Conservation (phyloP, 352 stramenopile genomes). For the Globisporangium sylvaticum region DNA sequence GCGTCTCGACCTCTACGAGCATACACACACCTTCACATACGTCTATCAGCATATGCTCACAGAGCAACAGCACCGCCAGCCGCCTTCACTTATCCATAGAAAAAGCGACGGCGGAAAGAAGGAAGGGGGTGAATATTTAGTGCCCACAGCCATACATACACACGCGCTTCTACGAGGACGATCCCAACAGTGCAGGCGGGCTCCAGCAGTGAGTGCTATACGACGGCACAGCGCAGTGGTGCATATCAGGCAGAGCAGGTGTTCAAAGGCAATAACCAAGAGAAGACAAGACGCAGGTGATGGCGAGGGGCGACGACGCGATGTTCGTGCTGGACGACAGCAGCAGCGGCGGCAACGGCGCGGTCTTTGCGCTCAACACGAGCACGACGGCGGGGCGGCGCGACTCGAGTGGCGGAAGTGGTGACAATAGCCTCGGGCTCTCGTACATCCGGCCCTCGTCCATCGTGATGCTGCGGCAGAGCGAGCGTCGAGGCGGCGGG, state of each 20-base stretch:
- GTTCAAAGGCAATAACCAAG: not conserved
- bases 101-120: not conserved
- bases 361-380: constrained; percentile 11
- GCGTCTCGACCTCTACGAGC: not conserved
- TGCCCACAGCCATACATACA: not conserved
- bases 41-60: not conserved
- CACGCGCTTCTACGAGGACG: not conserved
- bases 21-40: not conserved
- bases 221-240: not conserved
- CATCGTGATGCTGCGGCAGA: constrained; percentile 20
- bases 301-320: constrained; percentile 12
- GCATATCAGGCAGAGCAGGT: not conserved
- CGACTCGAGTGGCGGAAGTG: not conserved
- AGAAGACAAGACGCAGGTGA: not conserved
- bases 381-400: constrained; percentile 13
- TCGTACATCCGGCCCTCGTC: constrained; percentile 32
- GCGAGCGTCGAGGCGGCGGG: not conserved
- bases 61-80: not conserved
- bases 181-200: not conserved
- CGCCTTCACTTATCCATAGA: not conserved
- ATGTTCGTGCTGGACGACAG: constrained; percentile 29
- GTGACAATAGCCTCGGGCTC: not conserved
- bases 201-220: not conserved
- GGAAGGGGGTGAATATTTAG: not conserved
- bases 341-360: not conserved